These are phyloP conservation scores for Flaveria trinervia DNA, from an alignment of 129 eudicot species.

Conservation along the genomic window DNA sequence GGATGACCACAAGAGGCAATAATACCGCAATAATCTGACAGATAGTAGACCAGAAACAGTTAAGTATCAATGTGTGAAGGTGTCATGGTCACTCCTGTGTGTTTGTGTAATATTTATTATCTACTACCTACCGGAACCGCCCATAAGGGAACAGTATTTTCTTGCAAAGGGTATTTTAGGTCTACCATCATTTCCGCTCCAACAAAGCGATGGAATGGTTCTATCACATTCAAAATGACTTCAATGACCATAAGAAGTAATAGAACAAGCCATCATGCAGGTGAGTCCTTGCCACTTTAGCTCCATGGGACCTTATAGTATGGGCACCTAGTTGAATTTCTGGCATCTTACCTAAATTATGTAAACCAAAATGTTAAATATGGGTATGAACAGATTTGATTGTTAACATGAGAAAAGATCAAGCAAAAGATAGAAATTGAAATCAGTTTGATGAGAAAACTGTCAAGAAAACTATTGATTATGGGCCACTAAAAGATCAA, in stretches of 20 bases:
- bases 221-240: constrained; percentile 61
- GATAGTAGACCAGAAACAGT: constrained; percentile 19
- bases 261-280: constrained; percentile 87
- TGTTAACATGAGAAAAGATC: neutral
- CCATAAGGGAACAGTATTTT: constrained; percentile 82
- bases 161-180: constrained; percentile 75
- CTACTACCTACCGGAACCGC: constrained; percentile 70
- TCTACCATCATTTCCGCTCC: constrained; percentile 77
- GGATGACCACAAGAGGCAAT: constrained; percentile 56
- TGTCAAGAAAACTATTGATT: constrained; percentile 4
- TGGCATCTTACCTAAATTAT: constrained; percentile 62
- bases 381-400: constrained; percentile 9
- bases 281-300: constrained; percentile 63
- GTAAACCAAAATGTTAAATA: constrained; percentile 21
- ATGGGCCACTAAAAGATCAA: constrained; percentile 1
- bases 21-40: constrained; percentile 59
- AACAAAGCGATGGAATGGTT: constrained; percentile 90
- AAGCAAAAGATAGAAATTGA: neutral
- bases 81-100: neutral
- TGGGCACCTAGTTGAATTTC: constrained; percentile 86
- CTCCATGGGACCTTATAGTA: constrained; percentile 69
- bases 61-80: neutral
- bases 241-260: constrained; percentile 63
- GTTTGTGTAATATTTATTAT: neutral
- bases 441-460: neutral